Conservation (phyloP, 2,329 filamentous ascomycete species). For the Alternaria consortialis region DNA sequence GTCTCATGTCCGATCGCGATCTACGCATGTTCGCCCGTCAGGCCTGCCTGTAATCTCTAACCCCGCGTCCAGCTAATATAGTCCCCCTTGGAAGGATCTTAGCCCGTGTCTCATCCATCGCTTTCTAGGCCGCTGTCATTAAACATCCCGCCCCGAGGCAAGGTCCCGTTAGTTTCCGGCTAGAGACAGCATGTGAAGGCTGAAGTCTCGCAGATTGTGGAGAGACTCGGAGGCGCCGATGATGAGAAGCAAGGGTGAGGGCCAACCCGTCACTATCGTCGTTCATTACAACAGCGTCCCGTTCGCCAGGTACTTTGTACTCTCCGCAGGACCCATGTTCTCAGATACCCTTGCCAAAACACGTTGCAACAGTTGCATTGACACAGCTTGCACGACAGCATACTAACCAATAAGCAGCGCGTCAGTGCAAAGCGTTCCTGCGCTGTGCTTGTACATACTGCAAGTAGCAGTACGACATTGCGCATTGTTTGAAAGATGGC, state of each 20-base stretch:
- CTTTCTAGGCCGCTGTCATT: conserved; percentile 13
- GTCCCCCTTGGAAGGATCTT: conserved; percentile 9
- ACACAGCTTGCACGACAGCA: conserved; percentile 9
- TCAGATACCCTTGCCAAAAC: conserved; percentile 10
- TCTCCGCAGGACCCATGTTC: conserved; percentile 3
- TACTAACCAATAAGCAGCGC: conserved; percentile 8
- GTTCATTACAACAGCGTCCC: conserved; percentile 6
- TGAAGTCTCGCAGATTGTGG: conserved; percentile 1
- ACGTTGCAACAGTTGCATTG: conserved; percentile 21
- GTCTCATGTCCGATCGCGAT: not conserved
- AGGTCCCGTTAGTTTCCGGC: conserved; percentile 13
- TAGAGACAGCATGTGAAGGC: conserved; percentile 16
- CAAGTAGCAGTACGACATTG: conserved; percentile 10
- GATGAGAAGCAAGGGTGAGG: conserved; percentile 11
- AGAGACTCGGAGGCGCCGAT: conserved; percentile 12
- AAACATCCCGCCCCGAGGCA: conserved; percentile 15
- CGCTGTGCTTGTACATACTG: conserved; percentile 7
- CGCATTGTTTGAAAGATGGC: conserved; percentile 21
- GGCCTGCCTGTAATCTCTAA: conserved; percentile 8
- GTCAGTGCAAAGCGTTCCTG: conserved; percentile 1
- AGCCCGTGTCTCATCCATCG: conserved; percentile 8
- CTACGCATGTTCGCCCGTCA: conserved; percentile 7
- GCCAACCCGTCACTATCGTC: not conserved
- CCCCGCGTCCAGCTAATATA: conserved; percentile 27
- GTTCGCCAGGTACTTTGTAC: conserved; percentile 10